Evolutionary conservation across 345 rosid genomes (phyloP), one percentile per base, ranked within the genome.

Genomic region (Cardamine resedifolia): DNA sequence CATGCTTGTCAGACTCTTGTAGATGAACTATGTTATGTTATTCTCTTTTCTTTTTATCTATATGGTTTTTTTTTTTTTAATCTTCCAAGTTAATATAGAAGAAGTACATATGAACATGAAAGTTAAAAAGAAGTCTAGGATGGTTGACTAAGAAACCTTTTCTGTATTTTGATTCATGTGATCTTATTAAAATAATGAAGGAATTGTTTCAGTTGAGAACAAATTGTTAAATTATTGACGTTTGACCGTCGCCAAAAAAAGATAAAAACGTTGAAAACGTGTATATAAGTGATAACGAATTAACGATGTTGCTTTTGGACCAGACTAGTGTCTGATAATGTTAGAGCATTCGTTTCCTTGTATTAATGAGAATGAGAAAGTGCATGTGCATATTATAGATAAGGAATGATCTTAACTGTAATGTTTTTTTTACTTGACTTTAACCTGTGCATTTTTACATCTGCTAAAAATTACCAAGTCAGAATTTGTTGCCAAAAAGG

Each of bases 261-360:
- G n/a, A 23, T 23, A 23, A 45, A 6, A 33, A 45, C 71, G 41
- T 36, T 47, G 72, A 65, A 56, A 64, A 73, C 56, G 45, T 36
- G 14, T 33, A 4, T 20, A 18, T 43, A 60, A 31, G 52, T 52
- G 69, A 30, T 62, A 30, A 64, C 49, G 70, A 38, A 38, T 38
- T 7, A 1, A 33, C 11, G 36, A 55, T 27, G 10, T 19, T 53
- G 70, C 16, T 31, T 56, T 55, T 39, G 36, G 56, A 30, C 70
- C 18, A 43, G 39, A 72, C 28, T 62, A 4, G 18, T 39, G 23
- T 34, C 28, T 34, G 23, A 47, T 44, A 44, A 68, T 45, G 48
- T 41, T 61, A 1, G 10, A 4, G 47, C 15, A 10, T 36, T 36
- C 41, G 41, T 36, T 36, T 36, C 3, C 14, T 36, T 10, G 14